Base-by-base conservation (phyloP, 257 asterid genomes). In the Linderniella brevidens region DNA sequence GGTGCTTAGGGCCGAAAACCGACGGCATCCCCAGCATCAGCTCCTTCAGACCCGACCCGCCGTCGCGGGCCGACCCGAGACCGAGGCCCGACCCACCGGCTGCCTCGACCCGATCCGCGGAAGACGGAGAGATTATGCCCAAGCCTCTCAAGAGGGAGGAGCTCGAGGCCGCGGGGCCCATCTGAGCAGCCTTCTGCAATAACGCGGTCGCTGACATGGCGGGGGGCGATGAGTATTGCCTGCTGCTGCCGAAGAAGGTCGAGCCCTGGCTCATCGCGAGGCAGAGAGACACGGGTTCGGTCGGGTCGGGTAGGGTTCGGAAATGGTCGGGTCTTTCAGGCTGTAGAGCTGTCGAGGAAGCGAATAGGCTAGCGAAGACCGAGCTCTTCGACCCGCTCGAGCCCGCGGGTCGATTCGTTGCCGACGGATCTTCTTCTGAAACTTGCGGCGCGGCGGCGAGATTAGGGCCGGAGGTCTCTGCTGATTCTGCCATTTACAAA, bases 141-240 rank as follows among this genome's bases (percentile, higher is more conserved):
- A 82, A 62, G 13, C 84, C 82, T 55, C 76, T 67, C 46, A 82
- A 62, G 6, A 82, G 61, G 0, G 94, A 78, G 6, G 74, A 68
- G 41, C 67, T 76, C 6, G 92, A 64, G 13, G 79, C 50, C 13
- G 75, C 52, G 42, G 80, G 67, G 10, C 92, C 92, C 64, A 82
- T 76, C 59, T 82, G 84, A 48, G 94, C 92, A 11, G 94, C 94
- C 69, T 79, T 82, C 50, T 78, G 94, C 10, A 82, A 69, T 61
- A 82, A 58, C 19, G 94, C 94, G 3, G 94, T 82, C n/a, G 94
- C 94, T 4, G 94, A 78, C 87, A 82, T 64, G 3, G 92, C 79
- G 3, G 92, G 78, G 3, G 92, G 80, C 49, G 63, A 85, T 1
- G 71, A 73, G 16, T 79, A 79, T 48, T 80, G 74, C 55, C 82